Evolutionary conservation across 176 grass and related monocot genomes (phyloP), one percentile per base, ranked within the genome.

Genomic region (Calamus simplicifolius): DNA sequence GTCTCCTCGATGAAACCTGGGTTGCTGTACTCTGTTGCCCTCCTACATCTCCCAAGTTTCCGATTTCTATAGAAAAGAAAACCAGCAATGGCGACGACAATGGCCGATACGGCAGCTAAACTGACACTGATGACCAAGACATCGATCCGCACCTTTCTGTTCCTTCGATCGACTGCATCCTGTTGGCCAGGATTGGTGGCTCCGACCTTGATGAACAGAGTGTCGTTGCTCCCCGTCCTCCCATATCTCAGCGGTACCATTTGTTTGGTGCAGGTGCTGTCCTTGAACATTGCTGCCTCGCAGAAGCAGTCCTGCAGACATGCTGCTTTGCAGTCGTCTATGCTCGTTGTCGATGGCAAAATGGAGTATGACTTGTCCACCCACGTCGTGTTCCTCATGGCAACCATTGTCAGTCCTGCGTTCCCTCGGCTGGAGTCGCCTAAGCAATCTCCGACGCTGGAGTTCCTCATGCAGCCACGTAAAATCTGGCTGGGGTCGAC

Each of bases 241-340:
- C 79, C 79, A 14, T 75, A 81, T 14, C 71, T 81, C 58, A 75
- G 63, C 19, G 78, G 71, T 69, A 81, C 38, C 66, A 70, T 69
- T 29, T 70, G 66, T 18, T 70, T 75, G 58, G 71, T 74, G 53
- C 78, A 75, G 58, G 55, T 62, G 13, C 48, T 25, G 48, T 54
- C 53, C 12, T 43, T 12, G 6, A 77, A 79, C 28, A 81, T 43
- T 29, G n/a, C 73, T 49, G 68, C 77, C 5, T 13, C 19, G 57
- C 77, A 85, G 28, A 68, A 64, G 69, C 83, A 86, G 60, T 81
- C 78, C 0, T n/a, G 15, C 5, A 68, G 0, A 51, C 82, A 85
- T 56, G 74, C 68, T 0, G 61, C 29, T 28, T 58, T 56, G 65
- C 83, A 81, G 51, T 69, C 67, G 23, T 76, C 64, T 16, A 74